phyloP scores from a whole-genome alignment of 78 protist genomes.

The Dictyostelium firmibasis region DNA sequence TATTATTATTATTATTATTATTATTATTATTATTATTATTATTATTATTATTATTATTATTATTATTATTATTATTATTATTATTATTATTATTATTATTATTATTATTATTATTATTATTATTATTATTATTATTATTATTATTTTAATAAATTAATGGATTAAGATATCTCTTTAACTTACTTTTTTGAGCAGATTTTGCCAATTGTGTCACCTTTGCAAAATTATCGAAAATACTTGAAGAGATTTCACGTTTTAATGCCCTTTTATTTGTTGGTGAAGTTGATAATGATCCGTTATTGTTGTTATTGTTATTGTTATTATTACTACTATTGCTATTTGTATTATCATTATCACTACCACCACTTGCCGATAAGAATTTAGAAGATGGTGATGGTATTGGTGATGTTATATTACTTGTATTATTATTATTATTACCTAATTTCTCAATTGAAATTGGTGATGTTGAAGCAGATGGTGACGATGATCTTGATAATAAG shows the following conservation, averaged over 20 bases:
- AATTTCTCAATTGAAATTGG: neutral
- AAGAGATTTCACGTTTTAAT: constrained; percentile 32
- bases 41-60: too few species aligned
- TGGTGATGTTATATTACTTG: constrained; percentile 10
- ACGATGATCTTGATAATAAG: neutral
- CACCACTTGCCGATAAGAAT: neutral
- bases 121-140: too few species aligned
- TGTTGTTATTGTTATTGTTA: neutral
- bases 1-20: too few species aligned
- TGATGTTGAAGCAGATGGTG: constrained; percentile 7
- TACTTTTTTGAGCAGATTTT: constrained; percentile 69
- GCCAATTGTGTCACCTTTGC: constrained; percentile 63
- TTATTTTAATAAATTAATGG: too few species aligned
- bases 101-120: too few species aligned
- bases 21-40: too few species aligned
- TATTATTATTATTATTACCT: neutral
- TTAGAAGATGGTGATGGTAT: constrained; percentile 30
- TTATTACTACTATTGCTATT: neutral
- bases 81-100: too few species aligned
- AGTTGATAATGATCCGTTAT: neutral
- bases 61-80: too few species aligned
- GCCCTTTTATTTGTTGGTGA: constrained; percentile 1
- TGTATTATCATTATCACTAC: constrained; percentile 1
- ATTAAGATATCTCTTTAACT: too few species aligned
- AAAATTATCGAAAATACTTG: constrained; percentile 60